These are phyloP conservation scores for Dalbergia cultrata DNA, from an alignment of 306 rosid species.

Conservation along the genomic window DNA sequence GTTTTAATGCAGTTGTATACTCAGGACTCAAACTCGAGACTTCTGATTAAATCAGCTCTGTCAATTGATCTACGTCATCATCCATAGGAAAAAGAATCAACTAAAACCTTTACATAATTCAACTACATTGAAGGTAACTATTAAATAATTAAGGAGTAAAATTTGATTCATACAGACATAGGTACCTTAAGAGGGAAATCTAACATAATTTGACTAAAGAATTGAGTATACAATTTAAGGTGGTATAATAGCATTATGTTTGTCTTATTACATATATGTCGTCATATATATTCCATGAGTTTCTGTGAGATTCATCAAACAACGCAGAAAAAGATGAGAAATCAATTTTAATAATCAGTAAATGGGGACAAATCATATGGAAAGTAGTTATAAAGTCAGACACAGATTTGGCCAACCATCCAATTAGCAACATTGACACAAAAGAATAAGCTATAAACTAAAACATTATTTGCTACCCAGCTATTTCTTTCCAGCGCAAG, in stretches of 20 bases:
- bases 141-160: background rate
- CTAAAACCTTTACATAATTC: background rate
- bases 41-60: too few relatives aligned
- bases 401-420: slow-evolving; percentile 62
- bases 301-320: slow-evolving; percentile 42
- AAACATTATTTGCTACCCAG: slow-evolving; percentile 3
- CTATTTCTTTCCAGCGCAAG: background rate
- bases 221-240: background rate
- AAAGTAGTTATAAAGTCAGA: slow-evolving; percentile 48
- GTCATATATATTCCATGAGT: background rate
- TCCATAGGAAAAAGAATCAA: too few relatives aligned
- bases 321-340: slow-evolving; percentile 37
- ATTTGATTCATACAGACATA: background rate
- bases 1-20: too few relatives aligned
- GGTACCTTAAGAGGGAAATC: background rate
- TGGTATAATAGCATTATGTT: background rate
- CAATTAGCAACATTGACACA: slow-evolving; percentile 27
- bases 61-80: too few relatives aligned
- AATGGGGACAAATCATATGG: slow-evolving; percentile 13
- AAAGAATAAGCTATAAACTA: background rate
- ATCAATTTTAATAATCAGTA: slow-evolving; percentile 32
- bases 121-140: background rate
- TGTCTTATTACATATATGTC: slow-evolving; percentile 27
- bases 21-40: too few relatives aligned
- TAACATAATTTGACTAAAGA: background rate